These are phyloP conservation scores for Citrus inodora DNA, from an alignment of 345 rosid genomes.

Conservation along the genomic window DNA sequence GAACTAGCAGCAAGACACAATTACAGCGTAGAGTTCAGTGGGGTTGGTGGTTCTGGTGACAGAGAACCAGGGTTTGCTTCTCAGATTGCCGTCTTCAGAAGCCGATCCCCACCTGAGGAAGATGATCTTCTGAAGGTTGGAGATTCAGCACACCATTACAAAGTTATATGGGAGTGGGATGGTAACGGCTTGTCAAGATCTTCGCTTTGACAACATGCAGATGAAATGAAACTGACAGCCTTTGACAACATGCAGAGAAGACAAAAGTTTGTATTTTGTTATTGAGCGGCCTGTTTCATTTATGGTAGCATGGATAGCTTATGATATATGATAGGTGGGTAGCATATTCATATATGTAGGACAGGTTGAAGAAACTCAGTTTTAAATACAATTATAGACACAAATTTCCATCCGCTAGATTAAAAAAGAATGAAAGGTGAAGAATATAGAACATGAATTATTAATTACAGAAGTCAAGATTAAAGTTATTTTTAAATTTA, in stretches of 20 bases:
- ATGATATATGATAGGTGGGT: background rate
- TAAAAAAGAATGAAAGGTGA: too few species aligned
- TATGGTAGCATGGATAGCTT: background rate
- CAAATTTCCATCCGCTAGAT: too few species aligned
- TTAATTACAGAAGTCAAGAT: too few species aligned
- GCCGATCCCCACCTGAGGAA: conserved; percentile 12
- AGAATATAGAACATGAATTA: too few species aligned
- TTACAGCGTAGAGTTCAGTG: conserved; percentile 77
- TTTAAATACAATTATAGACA: too few species aligned
- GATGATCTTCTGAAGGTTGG: conserved; percentile 6
- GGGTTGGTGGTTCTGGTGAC: conserved; percentile 80
- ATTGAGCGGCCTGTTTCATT: background rate
- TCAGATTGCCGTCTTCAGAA: conserved; percentile 77
- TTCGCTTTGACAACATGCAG: background rate
- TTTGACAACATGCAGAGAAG: background rate
- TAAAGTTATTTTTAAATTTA: too few species aligned
- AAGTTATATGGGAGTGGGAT: conserved; percentile 82
- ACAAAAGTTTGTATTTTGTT: background rate
- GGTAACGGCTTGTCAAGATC: conserved; percentile 9
- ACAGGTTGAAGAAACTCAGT: too few species aligned
- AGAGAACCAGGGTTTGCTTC: conserved; percentile 86
- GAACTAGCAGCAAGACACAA: conserved; percentile 50
- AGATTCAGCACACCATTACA: conserved; percentile 30
- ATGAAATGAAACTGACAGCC: background rate
- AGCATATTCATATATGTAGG: background rate